Conservation (phyloP, 2,329 filamentous ascomycete genomes). For the Lecanicillium sp. region DNA sequence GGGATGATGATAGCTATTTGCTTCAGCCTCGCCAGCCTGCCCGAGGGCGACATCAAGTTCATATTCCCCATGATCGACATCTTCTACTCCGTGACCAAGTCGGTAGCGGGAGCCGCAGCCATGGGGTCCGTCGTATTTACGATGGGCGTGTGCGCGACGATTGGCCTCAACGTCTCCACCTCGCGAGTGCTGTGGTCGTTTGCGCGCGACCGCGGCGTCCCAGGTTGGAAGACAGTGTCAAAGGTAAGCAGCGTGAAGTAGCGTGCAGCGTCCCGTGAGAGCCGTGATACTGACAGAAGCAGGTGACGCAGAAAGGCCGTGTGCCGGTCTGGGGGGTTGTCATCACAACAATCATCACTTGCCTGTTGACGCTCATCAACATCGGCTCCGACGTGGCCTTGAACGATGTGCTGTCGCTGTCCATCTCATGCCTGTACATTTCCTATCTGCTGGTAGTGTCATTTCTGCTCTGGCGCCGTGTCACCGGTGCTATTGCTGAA, state of each 20-base stretch:
- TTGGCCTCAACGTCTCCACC: constrained; percentile 50
- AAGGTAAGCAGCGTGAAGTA: constrained; percentile 16
- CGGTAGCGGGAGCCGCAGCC: constrained; percentile 39
- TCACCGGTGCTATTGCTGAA: constrained; percentile 19
- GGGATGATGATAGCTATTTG: constrained; percentile 48
- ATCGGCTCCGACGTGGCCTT: constrained; percentile 26
- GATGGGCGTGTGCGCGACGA: constrained; percentile 42
- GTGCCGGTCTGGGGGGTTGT: constrained; percentile 24
- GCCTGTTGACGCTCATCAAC: constrained; percentile 27
- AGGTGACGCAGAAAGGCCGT: no score
- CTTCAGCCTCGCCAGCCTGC: constrained; percentile 47
- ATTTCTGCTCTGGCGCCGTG: constrained; percentile 25
- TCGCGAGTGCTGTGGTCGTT: constrained; percentile 54
- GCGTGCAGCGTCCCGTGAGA: neutral
- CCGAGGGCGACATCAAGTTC: constrained; percentile 34
- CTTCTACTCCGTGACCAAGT: constrained; percentile 45
- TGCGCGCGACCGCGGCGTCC: constrained; percentile 26
- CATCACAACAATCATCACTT: constrained; percentile 21
- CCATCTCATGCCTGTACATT: constrained; percentile 25
- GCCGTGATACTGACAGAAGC: no score
- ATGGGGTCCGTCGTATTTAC: constrained; percentile 45
- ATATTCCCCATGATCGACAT: constrained; percentile 56
- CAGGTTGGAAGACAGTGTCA: constrained; percentile 23
- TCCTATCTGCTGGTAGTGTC: constrained; percentile 26
- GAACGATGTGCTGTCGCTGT: constrained; percentile 23